Base-by-base conservation (phyloP, 768 basidiomycete species). In the Amanita rimosa region DNA sequence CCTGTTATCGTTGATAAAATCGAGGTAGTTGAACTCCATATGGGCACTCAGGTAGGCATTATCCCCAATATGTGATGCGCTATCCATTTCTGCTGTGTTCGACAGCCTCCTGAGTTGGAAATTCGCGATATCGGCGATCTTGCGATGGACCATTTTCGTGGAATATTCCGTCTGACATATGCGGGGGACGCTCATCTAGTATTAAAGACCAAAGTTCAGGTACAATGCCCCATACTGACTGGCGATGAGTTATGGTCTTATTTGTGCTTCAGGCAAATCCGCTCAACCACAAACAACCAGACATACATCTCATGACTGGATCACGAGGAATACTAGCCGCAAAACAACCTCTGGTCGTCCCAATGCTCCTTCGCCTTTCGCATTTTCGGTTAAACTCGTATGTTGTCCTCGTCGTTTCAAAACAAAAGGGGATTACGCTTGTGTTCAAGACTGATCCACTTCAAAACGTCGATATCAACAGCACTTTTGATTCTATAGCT, bases 371-470 rank as follows among this genome's bases (percentile, higher is more conserved):
- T 44, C 89, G 93, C 11, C 83, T 99, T 4, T 96, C 93, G n/a
- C 81, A 90, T 60, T 90, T 99, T 67, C 83, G 82, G 53, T 83
- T 99, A 31, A 83, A 81, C 57, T 96, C 95, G 27, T 97, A 97
- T 60, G 88, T 99, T 57, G 94, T 98, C 55, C 81, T 99, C 50
- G 94, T 98, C 57, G 90, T 99, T 50, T 97, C 94, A 21, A 88
- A 90, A 56, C 90, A 93, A 62, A 97, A 97, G 60, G 96, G 96
- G 37, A 97, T 98, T 61, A 98, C 96, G 0, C 81, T 99, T 46
- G 96, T 98, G 21, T 99, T 99, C 80, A 98, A 98, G 70, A 98
- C 96, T 31, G 96, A 99, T 66, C 96, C 96, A 1, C 76, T 99
- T 34, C 93, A 99, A 67, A 89, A 91, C 55, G 93, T 99, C 46